These are phyloP conservation scores for Corinectria fuckeliana DNA, from an alignment of 2,329 filamentous ascomycete species.

Conservation along the genomic window DNA sequence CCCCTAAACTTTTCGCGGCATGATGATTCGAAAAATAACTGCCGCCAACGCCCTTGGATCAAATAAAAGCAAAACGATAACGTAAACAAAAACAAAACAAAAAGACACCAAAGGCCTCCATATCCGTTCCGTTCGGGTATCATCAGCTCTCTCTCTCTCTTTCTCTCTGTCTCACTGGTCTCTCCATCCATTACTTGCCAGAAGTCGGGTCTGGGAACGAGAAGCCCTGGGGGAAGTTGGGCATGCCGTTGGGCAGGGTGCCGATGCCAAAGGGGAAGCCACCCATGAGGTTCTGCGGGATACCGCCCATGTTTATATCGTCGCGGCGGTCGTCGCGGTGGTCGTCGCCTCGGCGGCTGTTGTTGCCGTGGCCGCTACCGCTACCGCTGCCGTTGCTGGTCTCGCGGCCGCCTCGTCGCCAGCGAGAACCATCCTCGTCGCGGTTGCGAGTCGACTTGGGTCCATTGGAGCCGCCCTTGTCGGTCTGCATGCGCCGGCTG, in stretches of 20 bases:
- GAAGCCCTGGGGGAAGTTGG: conserved; percentile 50
- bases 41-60: conserved; percentile 13
- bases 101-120: conserved; percentile 5
- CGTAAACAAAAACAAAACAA: background rate
- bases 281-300: conserved; percentile 32
- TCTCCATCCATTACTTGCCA: conserved; percentile 21
- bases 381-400: conserved; percentile 34
- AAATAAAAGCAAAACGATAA: background rate
- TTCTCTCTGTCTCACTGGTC: conserved; percentile 10
- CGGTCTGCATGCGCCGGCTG: conserved; percentile 72
- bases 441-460: conserved; percentile 65
- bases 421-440: conserved; percentile 44
- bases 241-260: conserved; percentile 51
- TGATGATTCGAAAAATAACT: conserved; percentile 5
- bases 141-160: conserved; percentile 15
- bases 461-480: conserved; percentile 69
- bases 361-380: conserved; percentile 25
- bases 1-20: conserved; percentile 11
- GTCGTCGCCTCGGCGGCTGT: conserved; percentile 26
- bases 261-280: conserved; percentile 50
- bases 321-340: conserved; percentile 28
- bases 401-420: conserved; percentile 44
- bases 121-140: conserved; percentile 17
- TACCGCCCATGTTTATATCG: conserved; percentile 14
- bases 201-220: conserved; percentile 45